phyloP scores from a whole-genome alignment of 495 filamentous ascomycete species.

The Terfezia claveryi region DNA sequence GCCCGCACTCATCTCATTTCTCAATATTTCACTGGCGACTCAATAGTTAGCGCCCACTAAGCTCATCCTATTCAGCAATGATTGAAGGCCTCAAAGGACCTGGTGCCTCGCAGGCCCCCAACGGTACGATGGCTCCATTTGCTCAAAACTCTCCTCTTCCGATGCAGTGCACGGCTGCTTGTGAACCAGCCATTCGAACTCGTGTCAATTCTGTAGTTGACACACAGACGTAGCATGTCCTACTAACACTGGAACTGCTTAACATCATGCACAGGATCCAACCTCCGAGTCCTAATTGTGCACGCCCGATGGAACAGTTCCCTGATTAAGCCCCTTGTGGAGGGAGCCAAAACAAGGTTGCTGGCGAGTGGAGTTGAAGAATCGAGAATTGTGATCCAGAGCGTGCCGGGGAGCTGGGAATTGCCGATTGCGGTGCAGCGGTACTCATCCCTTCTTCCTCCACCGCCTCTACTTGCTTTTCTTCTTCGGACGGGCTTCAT shows the following conservation, averaged over 20 bases:
- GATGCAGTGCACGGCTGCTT: not conserved
- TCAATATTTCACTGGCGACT: too few species aligned
- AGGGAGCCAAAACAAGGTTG: slow-evolving; percentile 43
- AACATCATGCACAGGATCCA: slow-evolving; percentile 39
- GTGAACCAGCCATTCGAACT: not conserved
- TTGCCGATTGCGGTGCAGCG: slow-evolving; percentile 68
- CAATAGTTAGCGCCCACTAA: too few species aligned
- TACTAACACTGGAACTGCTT: slow-evolving; percentile 26
- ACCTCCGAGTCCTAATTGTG: slow-evolving; percentile 75
- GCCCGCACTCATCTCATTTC: too few species aligned
- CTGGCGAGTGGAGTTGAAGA: slow-evolving; percentile 53
- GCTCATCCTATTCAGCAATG: slow-evolving; percentile 3
- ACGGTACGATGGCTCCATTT: slow-evolving; percentile 24
- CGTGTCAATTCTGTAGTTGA: not conserved
- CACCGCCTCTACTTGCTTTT: not conserved
- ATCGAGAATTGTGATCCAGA: slow-evolving; percentile 70
- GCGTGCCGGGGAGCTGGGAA: slow-evolving; percentile 86
- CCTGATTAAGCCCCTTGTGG: slow-evolving; percentile 57
- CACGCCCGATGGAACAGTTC: slow-evolving; percentile 84
- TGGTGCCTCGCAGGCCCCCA: slow-evolving; percentile 28
- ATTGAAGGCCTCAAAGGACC: slow-evolving; percentile 33
- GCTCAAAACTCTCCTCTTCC: slow-evolving; percentile 1
- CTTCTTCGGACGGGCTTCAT: not conserved
- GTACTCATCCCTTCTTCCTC: slow-evolving; percentile 24
- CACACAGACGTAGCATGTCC: not conserved